These are phyloP conservation scores for Globisporangium polare DNA, from an alignment of 352 stramenopile genomes.

Conservation along the genomic window DNA sequence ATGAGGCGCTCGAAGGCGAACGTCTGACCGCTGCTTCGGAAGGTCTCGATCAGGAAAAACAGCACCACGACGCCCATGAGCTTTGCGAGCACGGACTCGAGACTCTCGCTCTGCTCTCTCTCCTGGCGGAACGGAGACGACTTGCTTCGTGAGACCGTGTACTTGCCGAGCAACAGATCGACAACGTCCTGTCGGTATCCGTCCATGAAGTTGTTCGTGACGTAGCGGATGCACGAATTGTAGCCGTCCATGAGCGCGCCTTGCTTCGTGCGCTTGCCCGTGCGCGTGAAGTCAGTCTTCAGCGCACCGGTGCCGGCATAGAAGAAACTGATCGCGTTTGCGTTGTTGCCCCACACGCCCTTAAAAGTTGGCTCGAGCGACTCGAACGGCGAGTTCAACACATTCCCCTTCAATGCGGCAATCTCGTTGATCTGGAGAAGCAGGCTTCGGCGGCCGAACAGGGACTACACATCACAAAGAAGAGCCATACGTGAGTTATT, in stretches of 20 bases:
- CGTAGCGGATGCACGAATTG: constrained; percentile 93
- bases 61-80: constrained; percentile 39
- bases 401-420: constrained; percentile 58
- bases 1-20: constrained; percentile 55
- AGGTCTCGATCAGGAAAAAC: constrained; percentile 63
- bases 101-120: constrained; percentile 29
- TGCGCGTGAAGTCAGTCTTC: constrained; percentile 96
- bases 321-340: constrained; percentile 91
- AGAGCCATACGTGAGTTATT: neutral
- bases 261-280: constrained; percentile 90
- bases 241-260: constrained; percentile 93
- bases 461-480: constrained; percentile 64
- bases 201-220: constrained; percentile 97
- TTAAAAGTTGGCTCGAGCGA: constrained; percentile 80
- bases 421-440: constrained; percentile 82
- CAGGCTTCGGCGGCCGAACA: constrained; percentile 89
- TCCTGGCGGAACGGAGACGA: constrained; percentile 39
- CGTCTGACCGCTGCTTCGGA: constrained; percentile 34
- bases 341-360: constrained; percentile 95
- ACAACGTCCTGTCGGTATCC: constrained; percentile 92
- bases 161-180: constrained; percentile 86
- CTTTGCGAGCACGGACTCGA: constrained; percentile 55
- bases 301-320: constrained; percentile 94
- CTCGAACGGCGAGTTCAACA: constrained; percentile 62
- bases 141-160: constrained; percentile 44